Evolutionary conservation across 2,329 filamentous ascomycete species (phyloP).

Genomic region (Thelonectria blattea): DNA sequence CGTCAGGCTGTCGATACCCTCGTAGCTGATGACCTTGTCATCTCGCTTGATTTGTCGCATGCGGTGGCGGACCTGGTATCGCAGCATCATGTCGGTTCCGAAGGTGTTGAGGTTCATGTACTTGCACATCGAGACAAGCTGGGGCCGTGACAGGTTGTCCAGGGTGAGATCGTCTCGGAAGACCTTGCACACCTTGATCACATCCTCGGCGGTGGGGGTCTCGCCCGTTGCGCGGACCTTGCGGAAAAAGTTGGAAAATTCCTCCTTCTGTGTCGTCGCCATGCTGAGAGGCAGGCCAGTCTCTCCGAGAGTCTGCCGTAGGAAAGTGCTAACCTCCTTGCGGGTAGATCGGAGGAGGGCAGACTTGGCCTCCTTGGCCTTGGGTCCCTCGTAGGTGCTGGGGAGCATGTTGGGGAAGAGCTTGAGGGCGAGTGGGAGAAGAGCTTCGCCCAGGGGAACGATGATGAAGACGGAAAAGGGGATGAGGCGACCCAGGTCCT

Average conservation of each 20-base stretch:
- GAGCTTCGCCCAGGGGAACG: constrained; percentile 91
- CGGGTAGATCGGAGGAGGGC: constrained; percentile 80
- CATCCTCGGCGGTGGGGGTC: constrained; percentile 83
- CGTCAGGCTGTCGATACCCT: constrained; percentile 92
- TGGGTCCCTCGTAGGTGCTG: constrained; percentile 94
- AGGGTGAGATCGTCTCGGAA: constrained; percentile 98
- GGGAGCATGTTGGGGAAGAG: constrained; percentile 97
- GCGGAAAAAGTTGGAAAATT: constrained; percentile 96
- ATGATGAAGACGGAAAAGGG: constrained; percentile 98
- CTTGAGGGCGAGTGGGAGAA: constrained; percentile 89
- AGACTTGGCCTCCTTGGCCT: constrained; percentile 88
- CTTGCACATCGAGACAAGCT: constrained; percentile 95
- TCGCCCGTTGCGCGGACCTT: constrained; percentile 94
- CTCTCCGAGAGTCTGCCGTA: constrained; percentile 87
- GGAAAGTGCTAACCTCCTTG: constrained; percentile 91
- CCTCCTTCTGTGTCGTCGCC: constrained; percentile 85
- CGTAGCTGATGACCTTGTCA: constrained; percentile 90
- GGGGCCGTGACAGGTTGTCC: constrained; percentile 94
- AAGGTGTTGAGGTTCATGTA: constrained; percentile 99
- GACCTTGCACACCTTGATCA: constrained; percentile 98
- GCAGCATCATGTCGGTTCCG: constrained; percentile 95
- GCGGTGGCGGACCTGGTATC: constrained; percentile 94
- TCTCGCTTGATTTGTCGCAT: constrained; percentile 99
- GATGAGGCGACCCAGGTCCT: constrained; percentile 89
- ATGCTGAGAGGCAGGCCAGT: constrained; percentile 89